Base-by-base conservation (phyloP, 208 protist species). In the Acanthamoeba lenticulata region DNA sequence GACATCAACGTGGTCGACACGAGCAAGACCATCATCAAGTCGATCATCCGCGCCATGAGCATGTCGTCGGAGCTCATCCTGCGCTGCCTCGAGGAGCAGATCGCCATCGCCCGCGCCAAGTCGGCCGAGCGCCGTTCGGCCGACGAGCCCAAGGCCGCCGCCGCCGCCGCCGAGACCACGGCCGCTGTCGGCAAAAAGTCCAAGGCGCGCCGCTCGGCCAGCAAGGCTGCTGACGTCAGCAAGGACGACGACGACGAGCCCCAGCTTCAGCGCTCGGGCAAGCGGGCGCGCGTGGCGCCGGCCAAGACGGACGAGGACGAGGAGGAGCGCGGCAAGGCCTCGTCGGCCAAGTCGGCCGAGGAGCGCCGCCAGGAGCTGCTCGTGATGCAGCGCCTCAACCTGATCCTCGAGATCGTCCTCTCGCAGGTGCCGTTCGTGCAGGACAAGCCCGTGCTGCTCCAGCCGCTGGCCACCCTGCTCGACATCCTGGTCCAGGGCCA, bases 11-110 rank as follows among this genome's bases (percentile, higher is more conserved):
- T 89, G 44, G 79, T 89, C 40, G 79, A 89, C 13, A 65, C 38
- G n/a, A 62, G 79, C 44, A 89, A 89, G 44, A 89, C n/a, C 49
- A 89, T 89, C n/a, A 62, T 89, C 79, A 89, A 89, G 36, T 62
- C 47, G n/a, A 89, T 89, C 45, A 52, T 89, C 17, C 79, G 79
- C 21, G 44, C 79, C 5, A 89, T 89, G 79, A 89, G 57, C 79
- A 4, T 89, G 2, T 89, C 79, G 27, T 89, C 47, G 9, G 79
- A 89, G 4, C 49, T 89, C 47, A 89, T 52, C 79, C 49, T 89
- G n/a, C n/a, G 32, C 9, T 65, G 44, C 27, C 79, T 89, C 40
- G 40, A 89, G 49, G 79, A 52, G 13, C 67, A 77, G 36, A 77
- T 77, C 36, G 32, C 67, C 19, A 77, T 77, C 36, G 67, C 67